Conservation (phyloP, 2,329 filamentous ascomycete genomes). For the Colletotrichum abscissum region DNA sequence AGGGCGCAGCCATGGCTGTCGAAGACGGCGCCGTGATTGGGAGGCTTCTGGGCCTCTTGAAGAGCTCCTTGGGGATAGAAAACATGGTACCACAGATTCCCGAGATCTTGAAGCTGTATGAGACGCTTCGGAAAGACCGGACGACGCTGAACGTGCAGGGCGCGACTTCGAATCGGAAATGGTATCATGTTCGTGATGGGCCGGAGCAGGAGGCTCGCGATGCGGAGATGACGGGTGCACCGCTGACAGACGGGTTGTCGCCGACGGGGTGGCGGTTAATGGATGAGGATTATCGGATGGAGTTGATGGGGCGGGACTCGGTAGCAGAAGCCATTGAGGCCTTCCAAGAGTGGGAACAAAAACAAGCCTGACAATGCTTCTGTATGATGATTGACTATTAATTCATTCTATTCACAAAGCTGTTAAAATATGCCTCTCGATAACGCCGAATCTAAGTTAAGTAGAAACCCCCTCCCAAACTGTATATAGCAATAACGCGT, state of each 20-base stretch:
- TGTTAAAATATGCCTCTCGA: background rate
- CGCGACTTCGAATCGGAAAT: slow-evolving; percentile 15
- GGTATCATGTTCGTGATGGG: slow-evolving; percentile 26
- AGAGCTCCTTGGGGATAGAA: background rate
- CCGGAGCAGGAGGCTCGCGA: slow-evolving; percentile 26
- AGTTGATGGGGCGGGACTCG: background rate
- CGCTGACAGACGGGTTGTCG: background rate
- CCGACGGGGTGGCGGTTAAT: slow-evolving; percentile 18
- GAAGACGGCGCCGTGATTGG: slow-evolving; percentile 41
- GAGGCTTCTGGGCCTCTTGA: slow-evolving; percentile 41
- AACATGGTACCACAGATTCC: background rate
- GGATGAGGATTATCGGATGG: background rate
- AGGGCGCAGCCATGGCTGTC: slow-evolving; percentile 41
- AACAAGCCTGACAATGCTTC: background rate
- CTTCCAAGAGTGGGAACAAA: background rate
- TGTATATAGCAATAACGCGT: background rate
- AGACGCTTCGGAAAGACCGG: background rate
- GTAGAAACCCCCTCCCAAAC: background rate
- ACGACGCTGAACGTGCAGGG: slow-evolving; percentile 12
- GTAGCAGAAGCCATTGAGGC: slow-evolving; percentile 11
- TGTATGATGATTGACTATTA: background rate
- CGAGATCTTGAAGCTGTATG: slow-evolving; percentile 12
- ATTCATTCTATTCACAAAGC: background rate
- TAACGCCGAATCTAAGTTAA: background rate
- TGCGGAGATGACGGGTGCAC: slow-evolving; percentile 3